Conservation (phyloP, 1,284 basidiomycete species). For the Vanrija sp. region DNA sequence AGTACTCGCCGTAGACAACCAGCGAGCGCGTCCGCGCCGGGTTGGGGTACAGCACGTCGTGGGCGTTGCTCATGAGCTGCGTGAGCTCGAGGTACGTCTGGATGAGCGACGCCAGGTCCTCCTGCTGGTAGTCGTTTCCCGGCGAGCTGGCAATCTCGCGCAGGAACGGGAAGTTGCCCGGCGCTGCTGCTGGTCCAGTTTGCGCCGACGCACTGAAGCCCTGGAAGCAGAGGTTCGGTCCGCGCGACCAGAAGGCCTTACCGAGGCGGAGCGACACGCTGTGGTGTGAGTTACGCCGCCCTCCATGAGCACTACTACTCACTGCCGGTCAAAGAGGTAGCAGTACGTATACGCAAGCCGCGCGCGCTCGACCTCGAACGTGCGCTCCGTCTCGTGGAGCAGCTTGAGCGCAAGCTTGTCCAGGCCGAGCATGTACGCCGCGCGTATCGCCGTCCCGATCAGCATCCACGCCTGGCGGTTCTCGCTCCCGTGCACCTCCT, state of each 20-base stretch:
- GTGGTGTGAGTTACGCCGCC: neutral
- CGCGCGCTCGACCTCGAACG: slow-evolving; percentile 40
- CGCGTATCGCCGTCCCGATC: slow-evolving; percentile 44
- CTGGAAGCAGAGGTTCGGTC: slow-evolving; percentile 46
- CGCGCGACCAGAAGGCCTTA: slow-evolving; percentile 49
- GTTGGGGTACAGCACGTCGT: slow-evolving; percentile 48
- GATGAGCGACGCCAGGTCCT: slow-evolving; percentile 42
- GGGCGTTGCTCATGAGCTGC: slow-evolving; percentile 48
- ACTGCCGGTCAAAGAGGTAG: slow-evolving; percentile 48
- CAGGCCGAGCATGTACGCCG: slow-evolving; percentile 43
- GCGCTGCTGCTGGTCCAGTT: slow-evolving; percentile 44
- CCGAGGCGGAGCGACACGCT: slow-evolving; percentile 46
- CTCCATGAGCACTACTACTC: slow-evolving; percentile 3
- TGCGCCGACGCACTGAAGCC: slow-evolving; percentile 45
- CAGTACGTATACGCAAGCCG: slow-evolving; percentile 49
- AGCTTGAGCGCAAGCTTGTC: slow-evolving; percentile 43
- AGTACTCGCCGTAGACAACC: slow-evolving; percentile 43
- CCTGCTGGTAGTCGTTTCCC: slow-evolving; percentile 25
- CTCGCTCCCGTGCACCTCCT: slow-evolving; percentile 42
- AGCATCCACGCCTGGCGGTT: slow-evolving; percentile 48
- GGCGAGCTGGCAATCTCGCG: slow-evolving; percentile 22
- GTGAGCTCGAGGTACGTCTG: slow-evolving; percentile 49
- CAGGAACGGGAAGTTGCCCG: slow-evolving; percentile 45
- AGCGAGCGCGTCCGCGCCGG: slow-evolving; percentile 42
- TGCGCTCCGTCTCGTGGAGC: slow-evolving; percentile 34